Base-by-base conservation (phyloP, 1,284 basidiomycete species). In the Sanghuangporus weigelae region DNA sequence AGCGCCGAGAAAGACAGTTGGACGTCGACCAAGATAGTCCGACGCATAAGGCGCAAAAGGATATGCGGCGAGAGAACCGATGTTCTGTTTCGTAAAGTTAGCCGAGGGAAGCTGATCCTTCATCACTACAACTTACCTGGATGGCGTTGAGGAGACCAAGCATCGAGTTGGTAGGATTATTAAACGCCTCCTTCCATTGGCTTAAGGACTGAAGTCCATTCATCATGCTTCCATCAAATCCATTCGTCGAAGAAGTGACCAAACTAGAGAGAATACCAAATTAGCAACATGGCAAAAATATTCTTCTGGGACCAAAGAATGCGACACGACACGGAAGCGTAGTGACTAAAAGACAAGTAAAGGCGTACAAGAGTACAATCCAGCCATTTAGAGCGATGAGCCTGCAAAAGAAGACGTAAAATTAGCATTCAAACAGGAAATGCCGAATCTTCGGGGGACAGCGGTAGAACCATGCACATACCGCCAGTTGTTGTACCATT, bases 71-170 rank as follows among this genome's bases (percentile, higher is more conserved):
- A 74, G 66, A 26, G 53, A 46, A n/a, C 63, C 55, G 31, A 55
- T 35, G 57, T 57, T 67, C 63, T 64, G n/a, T 16, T 12, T 51
- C 14, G 16, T 31, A 2, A 38, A n/a, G 38, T 38, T n/a, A 39
- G 26, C 8, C 14, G 14, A 21, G n/a, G 11, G 12, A 19, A 59
- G 1, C 12, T 36, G 40, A 1, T 49, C 14, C 10, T 8, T 6
- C 14, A 35, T 7, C 14, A 59, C n/a, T 16, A 36, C 11, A 35
- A 54, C 46, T 70, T 76, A 85, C 86, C 75, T 73, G 71, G 23
- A 72, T 72, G 39, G 70, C 69, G 23, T 68, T 71, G 35, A 73
- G 67, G 39, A 68, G 60, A 40, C 68, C 65, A 36, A 78, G 74
- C 67, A 73, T 75, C 31, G 63, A 44, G 38, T 68, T 68, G 14